Evolutionary conservation across 306 rosid species (phyloP).

Genomic region (Herpetospermum pedunculosum): DNA sequence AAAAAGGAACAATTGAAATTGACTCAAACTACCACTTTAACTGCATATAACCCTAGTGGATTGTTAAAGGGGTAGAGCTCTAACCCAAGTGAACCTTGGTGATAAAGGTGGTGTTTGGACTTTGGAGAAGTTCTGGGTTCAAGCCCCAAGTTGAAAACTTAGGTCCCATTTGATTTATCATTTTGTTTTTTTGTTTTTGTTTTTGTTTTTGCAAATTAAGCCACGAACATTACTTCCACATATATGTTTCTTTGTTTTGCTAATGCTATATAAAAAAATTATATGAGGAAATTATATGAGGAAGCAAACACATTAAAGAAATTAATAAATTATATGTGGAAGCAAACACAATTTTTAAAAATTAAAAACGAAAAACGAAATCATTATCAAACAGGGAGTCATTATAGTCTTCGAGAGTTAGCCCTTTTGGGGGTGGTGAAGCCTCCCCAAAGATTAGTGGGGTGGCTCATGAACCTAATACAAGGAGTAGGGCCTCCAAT

Average conservation of each 20-base stretch:
- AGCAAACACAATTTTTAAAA: neutral
- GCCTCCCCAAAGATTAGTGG: too few species aligned
- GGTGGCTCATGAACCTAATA: too few species aligned
- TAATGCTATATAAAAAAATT: too few species aligned
- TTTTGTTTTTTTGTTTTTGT: neutral
- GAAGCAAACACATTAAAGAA: too few species aligned
- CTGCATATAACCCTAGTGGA: neutral
- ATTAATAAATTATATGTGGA: too few species aligned
- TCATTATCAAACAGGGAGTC: neutral
- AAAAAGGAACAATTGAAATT: neutral
- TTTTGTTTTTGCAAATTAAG: neutral
- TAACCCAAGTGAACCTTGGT: neutral
- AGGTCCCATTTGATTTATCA: neutral
- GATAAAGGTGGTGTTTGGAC: neutral
- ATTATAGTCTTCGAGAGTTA: too few species aligned
- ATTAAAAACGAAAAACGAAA: neutral
- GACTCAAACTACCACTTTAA: neutral
- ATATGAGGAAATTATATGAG: too few species aligned
- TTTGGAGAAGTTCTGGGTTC: neutral
- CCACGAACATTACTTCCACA: neutral
- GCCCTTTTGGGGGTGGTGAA: too few species aligned
- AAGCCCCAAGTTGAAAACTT: neutral
- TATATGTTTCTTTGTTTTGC: too few species aligned
- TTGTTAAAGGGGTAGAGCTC: neutral
- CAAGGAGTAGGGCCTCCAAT: too few species aligned